Percentiles rank a stretch among this genome's conserved stretches.
phyloP scores from a whole-genome alignment of 1,139 yeast species.

The Scheffersomyces segobiensis region DNA sequence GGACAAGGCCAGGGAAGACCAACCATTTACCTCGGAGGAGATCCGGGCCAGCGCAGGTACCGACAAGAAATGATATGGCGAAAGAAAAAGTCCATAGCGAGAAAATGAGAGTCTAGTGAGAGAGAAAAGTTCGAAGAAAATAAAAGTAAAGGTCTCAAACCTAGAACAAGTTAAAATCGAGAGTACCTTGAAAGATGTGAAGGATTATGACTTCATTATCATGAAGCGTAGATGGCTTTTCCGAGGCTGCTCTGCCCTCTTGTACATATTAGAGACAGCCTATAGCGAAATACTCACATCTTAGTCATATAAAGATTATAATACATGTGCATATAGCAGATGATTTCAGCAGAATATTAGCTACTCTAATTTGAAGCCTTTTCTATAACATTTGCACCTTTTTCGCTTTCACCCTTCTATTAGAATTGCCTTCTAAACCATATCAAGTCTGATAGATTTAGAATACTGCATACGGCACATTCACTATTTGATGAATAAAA shows the following conservation, averaged over 20 bases:
- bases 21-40: constrained; percentile 62
- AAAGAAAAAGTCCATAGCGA: not conserved
- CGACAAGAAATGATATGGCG: constrained; percentile 3
- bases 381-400: not conserved
- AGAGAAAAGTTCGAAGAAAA: not conserved
- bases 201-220: not conserved
- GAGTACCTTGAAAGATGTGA: not conserved
- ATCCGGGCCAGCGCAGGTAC: constrained; percentile 23
- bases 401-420: not conserved
- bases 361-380: not conserved
- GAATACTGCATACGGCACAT: not conserved
- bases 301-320: no score
- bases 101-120: not conserved
- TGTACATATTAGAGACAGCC: not conserved
- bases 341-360: not conserved
- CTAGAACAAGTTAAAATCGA: not conserved
- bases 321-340: not conserved
- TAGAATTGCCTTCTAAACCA: not conserved
- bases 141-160: not conserved
- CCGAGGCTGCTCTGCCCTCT: not conserved
- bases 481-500: not conserved
- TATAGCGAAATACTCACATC: not conserved
- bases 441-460: not conserved
- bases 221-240: not conserved
- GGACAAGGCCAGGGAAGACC: constrained; percentile 88